Percentiles rank a stretch among this genome's conserved stretches.
Conservation (phyloP, 805 yeast genomes). For the Hanseniaspora taiwanica region DNA sequence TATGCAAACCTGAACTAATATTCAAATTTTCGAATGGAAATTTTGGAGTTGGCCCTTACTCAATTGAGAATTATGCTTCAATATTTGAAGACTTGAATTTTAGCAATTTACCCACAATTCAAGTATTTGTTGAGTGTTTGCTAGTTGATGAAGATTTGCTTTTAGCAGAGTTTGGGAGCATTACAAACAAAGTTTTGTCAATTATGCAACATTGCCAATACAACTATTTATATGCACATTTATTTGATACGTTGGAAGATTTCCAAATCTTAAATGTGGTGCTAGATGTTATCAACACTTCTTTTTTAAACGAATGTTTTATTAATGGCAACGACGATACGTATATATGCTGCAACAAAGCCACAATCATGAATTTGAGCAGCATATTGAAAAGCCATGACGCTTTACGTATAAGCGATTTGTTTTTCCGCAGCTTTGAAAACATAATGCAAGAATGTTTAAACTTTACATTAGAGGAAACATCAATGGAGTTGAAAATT, state of each 20-base stretch:
- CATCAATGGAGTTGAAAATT: background rate
- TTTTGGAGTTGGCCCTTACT: background rate
- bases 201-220: conserved; percentile 12
- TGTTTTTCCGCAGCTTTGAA: conserved; percentile 8
- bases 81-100: conserved; percentile 15
- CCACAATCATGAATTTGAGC: conserved; percentile 14
- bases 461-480: background rate
- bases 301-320: conserved; percentile 15
- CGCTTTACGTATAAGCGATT: conserved; percentile 4
- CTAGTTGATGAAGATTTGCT: background rate
- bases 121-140: conserved; percentile 8
- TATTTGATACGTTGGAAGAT: conserved; percentile 16
- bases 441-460: background rate
- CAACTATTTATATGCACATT: conserved; percentile 16
- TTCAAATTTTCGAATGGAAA: background rate
- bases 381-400: conserved; percentile 9
- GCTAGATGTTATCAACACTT: conserved; percentile 13
- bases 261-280: conserved; percentile 7
- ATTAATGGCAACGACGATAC: conserved; percentile 1
- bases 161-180: background rate
- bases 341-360: conserved; percentile 8
- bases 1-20: background rate
- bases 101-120: conserved; percentile 17
- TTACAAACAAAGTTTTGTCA: conserved; percentile 9
- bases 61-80: conserved; percentile 8